Percentiles rank a stretch among this genome's conserved stretches.
Conservation (phyloP, 768 basidiomycete species). For the Termitomyces sp. region DNA sequence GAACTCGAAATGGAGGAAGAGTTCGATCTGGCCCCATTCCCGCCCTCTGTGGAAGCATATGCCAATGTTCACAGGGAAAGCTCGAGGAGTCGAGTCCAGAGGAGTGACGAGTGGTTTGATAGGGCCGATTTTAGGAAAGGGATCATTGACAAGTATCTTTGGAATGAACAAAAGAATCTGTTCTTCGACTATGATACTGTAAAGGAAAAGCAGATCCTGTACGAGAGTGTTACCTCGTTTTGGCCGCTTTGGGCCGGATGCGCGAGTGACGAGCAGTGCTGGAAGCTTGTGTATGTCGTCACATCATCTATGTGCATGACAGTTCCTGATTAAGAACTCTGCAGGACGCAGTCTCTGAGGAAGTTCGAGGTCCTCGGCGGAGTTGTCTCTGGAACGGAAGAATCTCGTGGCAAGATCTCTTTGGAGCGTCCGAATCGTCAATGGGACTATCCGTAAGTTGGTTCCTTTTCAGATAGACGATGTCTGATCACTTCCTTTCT, state of each 20-base stretch:
- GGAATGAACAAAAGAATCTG: conserved; percentile 92
- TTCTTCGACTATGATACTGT: conserved; percentile 98
- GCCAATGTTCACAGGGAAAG: conserved; percentile 55
- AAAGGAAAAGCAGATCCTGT: conserved; percentile 85
- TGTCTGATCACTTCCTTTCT: conserved; percentile 2
- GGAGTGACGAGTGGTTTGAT: conserved; percentile 88
- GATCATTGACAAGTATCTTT: conserved; percentile 90
- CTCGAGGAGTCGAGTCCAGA: conserved; percentile 58
- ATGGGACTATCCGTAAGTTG: conserved; percentile 92
- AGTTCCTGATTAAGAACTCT: conserved; percentile 15
- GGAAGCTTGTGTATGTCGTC: conserved; percentile 80
- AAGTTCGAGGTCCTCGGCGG: conserved; percentile 98
- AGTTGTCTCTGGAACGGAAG: conserved; percentile 93
- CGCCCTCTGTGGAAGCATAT: conserved; percentile 70
- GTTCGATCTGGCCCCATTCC: conserved; percentile 89
- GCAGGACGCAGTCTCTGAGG: conserved; percentile 76
- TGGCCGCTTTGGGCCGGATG: conserved; percentile 98
- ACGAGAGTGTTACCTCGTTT: conserved; percentile 95
- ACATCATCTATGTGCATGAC: neutral
- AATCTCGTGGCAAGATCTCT: conserved; percentile 92
- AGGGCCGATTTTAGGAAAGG: conserved; percentile 80
- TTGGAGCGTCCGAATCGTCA: conserved; percentile 96
- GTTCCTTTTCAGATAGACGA: conserved; percentile 8
- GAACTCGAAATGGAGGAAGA: conserved; percentile 90
- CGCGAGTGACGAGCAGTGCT: conserved; percentile 92